phyloP scores from a whole-genome alignment of 2,329 filamentous ascomycete species.

The Teratosphaeria epicoccoides region DNA sequence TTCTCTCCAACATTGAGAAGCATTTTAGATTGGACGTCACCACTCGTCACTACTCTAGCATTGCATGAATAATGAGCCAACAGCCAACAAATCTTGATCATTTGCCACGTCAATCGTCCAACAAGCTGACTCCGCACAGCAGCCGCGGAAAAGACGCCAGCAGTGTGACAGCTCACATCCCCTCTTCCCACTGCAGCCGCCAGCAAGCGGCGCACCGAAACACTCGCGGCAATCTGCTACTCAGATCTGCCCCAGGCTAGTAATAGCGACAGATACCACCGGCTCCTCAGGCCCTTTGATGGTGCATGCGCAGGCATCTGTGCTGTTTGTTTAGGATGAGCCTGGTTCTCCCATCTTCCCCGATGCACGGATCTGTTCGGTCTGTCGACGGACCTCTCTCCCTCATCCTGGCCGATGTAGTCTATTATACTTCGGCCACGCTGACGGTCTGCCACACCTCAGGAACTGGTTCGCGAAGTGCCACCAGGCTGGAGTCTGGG shows the following conservation, averaged over 20 bases:
- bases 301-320: neutral
- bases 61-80: neutral
- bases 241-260: neutral
- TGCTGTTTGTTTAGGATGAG: neutral
- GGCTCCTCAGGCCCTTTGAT: neutral
- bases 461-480: neutral
- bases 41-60: neutral
- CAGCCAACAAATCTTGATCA: neutral
- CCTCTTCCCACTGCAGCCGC: neutral
- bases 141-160: neutral
- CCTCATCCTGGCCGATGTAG: neutral
- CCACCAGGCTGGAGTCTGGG: neutral
- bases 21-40: too few species aligned
- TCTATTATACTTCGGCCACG: neutral
- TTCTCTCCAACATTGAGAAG: neutral
- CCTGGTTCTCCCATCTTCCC: neutral
- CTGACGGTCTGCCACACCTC: neutral
- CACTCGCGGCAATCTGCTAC: neutral
- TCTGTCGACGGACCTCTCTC: neutral
- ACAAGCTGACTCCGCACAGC: neutral
- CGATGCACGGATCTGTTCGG: neutral
- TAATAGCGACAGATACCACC: neutral
- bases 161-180: neutral
- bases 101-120: neutral
- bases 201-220: neutral